Evolutionary conservation across 805 yeast genomes (phyloP), one percentile per base, ranked within the genome.

Genomic region (Lachancea lanzarotensis): DNA sequence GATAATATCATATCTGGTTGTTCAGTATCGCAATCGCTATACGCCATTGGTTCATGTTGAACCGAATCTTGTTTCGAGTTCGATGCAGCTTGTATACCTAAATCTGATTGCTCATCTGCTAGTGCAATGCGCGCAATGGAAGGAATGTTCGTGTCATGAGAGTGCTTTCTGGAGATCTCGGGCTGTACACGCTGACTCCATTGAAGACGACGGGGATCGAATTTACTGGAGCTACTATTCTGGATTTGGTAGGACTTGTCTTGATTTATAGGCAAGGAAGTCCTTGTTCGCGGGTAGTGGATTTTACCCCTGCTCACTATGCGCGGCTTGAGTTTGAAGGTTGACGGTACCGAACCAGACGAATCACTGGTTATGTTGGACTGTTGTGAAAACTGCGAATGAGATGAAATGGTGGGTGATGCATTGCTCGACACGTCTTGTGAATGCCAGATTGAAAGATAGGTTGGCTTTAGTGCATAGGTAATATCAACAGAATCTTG

Each of bases 361-460:
- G 54, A 40, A 9, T 36, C 49, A 3, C 56, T 49, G 2, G 59
- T 51, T 13, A 38, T 41, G 8, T 26, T 17, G 7, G 57, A 51
- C n/a, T 45, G 52, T 13, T 53, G 47, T 10, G 60, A 50, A 45
- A 60, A 59, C 43, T 55, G 52, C 0, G 63, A 59, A 37, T 59
- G 55, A 4, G 53, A 18, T 34, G 57, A 53, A 1, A 49, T 30
- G 7, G 55, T 53, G 10, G 65, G 64, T 3, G 65, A 59, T 8
- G 40, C 13, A 13, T 49, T 49, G 18, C 40, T 49, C 13, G 20
- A 36, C n/a, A 44, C 44, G 38, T 60, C 62, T 39, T 63, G 67
- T 11, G 45, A 48, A 43, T 60, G 66, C 67, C 67, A 63, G 3
- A 63, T 60, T 3, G 59, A 52, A 13, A 63, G 42, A 41, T 59